Base-by-base conservation (phyloP, 805 yeast genomes). In the Metschnikowia orientalis region DNA sequence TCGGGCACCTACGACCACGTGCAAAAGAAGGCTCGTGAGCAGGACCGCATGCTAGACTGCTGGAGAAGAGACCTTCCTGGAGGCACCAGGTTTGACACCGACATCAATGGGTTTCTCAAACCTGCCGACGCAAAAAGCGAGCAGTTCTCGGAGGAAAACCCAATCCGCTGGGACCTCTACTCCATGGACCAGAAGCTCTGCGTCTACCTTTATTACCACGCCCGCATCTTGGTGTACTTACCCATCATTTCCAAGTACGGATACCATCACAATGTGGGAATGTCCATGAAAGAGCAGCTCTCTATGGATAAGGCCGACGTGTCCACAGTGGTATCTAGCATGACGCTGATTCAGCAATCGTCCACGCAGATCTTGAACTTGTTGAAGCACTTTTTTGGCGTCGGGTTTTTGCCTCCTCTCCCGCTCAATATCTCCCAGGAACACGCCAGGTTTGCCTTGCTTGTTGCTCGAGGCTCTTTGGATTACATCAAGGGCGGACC, bases 401-500 rank as follows among this genome's bases (percentile, higher is more conserved):
- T 71, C 1, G 60, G 68, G n/a, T 62, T 53, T 36, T 63, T 73
- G 26, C 51, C 81, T 7, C 82, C 89, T 0, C 53, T 81, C 8
- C 89, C 92, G 0, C 53, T 79, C 28, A 81, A 79, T 42, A 57
- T 75, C 7, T 63, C 82, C 0, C 56, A 87, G 40, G 76, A 79
- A 40, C 76, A 73, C 47, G 77, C 84, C 2, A 61, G 87, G 29
- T 69, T 79, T 42, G 67, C 82, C 0, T 60, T 83, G 18, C 47
- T 81, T 28, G 81, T 80, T 17, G 86, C 88, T 0, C 75, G 76
- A 32, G 88, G 94, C 10, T 75, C 87, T 1, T 62, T 88, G 35
- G 95, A 87, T 42, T 86, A 84, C 51, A 78, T 85, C 2, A 77
- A 85, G 51, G 87, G 88, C 23, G 95, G 95, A 0, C 79, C 90